phyloP scores from a whole-genome alignment of 2,329 filamentous ascomycete species.

The Colletotrichum sp. region DNA sequence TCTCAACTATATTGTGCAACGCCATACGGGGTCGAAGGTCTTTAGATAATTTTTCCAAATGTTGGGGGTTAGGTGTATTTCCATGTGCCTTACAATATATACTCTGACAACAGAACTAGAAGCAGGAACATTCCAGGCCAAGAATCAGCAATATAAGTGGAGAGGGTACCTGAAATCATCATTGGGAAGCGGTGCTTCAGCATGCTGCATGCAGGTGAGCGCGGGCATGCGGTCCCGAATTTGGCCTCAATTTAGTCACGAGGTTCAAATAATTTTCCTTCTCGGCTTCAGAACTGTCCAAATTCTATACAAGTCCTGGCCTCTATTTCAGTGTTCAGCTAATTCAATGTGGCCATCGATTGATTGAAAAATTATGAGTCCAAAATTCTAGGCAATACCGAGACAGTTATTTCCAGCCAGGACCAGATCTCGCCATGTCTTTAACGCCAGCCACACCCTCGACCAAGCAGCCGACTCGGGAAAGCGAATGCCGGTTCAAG shows the following conservation, averaged over 20 bases:
- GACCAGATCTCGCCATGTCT: background rate
- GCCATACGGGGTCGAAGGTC: rapidly evolving
- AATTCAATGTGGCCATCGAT: background rate
- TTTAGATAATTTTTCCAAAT: background rate
- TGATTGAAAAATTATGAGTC: rapidly evolving
- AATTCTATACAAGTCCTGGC: rapidly evolving
- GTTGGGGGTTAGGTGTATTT: rapidly evolving
- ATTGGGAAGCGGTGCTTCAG: background rate
- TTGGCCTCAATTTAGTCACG: background rate
- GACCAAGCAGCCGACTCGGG: background rate
- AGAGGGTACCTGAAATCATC: background rate
- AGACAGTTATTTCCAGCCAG: rapidly evolving
- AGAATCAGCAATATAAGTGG: background rate
- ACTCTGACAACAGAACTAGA: rapidly evolving
- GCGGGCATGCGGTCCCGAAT: background rate
- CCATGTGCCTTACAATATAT: background rate
- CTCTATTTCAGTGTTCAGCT: rapidly evolving
- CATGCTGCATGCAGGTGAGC: background rate
- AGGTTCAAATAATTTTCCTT: rapidly evolving
- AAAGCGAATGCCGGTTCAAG: background rate
- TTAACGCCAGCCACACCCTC: background rate
- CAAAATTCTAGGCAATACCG: background rate
- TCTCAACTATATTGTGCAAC: background rate
- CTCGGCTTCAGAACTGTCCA: background rate
- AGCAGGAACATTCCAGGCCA: background rate